Percentiles rank a stretch among this genome's conserved stretches.
Evolutionary conservation across 352 stramenopile species (phyloP).

Genomic region (Globisporangium irregulare): DNA sequence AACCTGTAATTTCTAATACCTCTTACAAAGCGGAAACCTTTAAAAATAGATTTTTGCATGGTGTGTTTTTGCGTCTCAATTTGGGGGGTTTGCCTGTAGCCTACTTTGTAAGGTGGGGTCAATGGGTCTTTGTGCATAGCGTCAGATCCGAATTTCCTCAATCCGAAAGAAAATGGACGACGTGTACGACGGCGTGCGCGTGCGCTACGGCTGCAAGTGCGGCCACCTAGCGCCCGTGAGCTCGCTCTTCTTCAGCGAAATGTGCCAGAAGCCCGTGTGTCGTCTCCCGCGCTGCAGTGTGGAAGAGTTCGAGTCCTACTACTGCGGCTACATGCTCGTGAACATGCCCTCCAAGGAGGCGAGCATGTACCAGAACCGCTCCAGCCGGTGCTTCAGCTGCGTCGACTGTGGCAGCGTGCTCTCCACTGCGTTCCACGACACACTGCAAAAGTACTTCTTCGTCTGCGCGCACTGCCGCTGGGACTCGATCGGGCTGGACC

Average conservation of each 20-base stretch:
- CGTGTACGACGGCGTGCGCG: slow-evolving; percentile 30
- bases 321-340: slow-evolving; percentile 79
- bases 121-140: not conserved
- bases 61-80: too few species aligned
- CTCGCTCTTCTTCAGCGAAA: slow-evolving; percentile 75
- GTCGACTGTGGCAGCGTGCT: slow-evolving; percentile 58
- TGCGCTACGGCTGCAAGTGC: slow-evolving; percentile 77
- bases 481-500: slow-evolving; percentile 67
- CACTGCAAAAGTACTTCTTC: slow-evolving; percentile 67
- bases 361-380: slow-evolving; percentile 86
- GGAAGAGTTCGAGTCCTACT: slow-evolving; percentile 89
- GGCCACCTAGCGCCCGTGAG: slow-evolving; percentile 54
- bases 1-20: too few species aligned
- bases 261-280: slow-evolving; percentile 73
- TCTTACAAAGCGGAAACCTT: too few species aligned
- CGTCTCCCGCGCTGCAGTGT: slow-evolving; percentile 63
- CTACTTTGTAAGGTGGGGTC: too few species aligned
- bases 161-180: slow-evolving; percentile 5
- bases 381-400: slow-evolving; percentile 81
- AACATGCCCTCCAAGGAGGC: slow-evolving; percentile 88
- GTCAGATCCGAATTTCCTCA: slow-evolving; percentile 5
- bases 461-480: slow-evolving; percentile 82
- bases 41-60: too few species aligned
- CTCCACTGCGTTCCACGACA: slow-evolving; percentile 67
- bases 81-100: too few species aligned